phyloP scores from a whole-genome alignment of 805 yeast genomes.

The Starmera dryadoides region DNA sequence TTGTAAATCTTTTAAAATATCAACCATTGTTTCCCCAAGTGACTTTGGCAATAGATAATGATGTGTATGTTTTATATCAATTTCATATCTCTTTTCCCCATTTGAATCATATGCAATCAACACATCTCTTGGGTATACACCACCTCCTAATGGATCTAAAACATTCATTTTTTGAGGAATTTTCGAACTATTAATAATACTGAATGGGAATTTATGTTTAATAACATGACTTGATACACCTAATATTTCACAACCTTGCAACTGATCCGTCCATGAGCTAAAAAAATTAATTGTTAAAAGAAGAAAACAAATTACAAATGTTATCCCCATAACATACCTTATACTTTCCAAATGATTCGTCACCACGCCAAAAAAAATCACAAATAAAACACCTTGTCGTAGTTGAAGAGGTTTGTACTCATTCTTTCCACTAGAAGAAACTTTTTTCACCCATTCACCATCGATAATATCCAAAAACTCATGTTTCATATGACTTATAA shows the following conservation, averaged over 20 bases:
- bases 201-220: not conserved
- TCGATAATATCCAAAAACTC: not conserved
- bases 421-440: not conserved
- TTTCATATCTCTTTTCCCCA: not conserved
- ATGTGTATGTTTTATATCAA: too few species aligned
- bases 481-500: not conserved
- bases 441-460: not conserved
- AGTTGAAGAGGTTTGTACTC: too few species aligned
- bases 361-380: not conserved
- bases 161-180: not conserved
- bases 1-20: not conserved
- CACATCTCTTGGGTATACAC: constrained; percentile 2
- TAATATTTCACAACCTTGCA: too few species aligned
- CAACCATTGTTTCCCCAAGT: not conserved
- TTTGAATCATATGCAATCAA: not conserved
- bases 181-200: not conserved
- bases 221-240: not conserved
- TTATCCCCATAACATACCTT: too few species aligned
- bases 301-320: too few species aligned
- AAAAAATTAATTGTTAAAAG: too few species aligned
- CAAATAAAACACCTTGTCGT: not conserved
- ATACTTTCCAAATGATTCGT: not conserved
- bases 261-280: too few species aligned
- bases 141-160: constrained; percentile 3
- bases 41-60: too few species aligned